Conservation (phyloP, 352 stramenopile species). For the Globisporangium splendens region DNA sequence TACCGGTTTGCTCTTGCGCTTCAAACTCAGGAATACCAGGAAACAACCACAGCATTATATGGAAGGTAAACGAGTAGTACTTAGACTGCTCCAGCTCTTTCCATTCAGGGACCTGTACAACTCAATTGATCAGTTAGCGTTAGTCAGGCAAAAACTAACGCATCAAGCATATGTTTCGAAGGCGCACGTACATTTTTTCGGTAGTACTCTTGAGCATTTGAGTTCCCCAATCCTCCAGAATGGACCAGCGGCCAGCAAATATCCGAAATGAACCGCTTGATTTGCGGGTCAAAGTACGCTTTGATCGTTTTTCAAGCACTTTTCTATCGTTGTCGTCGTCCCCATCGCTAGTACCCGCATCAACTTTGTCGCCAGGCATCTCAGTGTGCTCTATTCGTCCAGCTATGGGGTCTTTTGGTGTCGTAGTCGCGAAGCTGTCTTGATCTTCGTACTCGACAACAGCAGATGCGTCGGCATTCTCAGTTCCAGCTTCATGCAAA, state of each 20-base stretch:
- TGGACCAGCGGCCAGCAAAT: slow-evolving; percentile 47
- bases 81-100: slow-evolving; percentile 38
- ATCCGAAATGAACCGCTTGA: slow-evolving; percentile 38
- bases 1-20: slow-evolving; percentile 30
- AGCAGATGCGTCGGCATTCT: background rate
- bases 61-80: slow-evolving; percentile 45
- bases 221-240: slow-evolving; percentile 17
- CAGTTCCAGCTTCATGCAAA: slow-evolving; percentile 2
- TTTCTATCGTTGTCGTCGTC: background rate
- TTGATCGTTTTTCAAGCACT: slow-evolving; percentile 18
- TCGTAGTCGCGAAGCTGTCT: background rate
- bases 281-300: slow-evolving; percentile 35
- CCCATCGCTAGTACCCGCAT: too few relatives aligned
- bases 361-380: background rate
- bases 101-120: slow-evolving; percentile 24
- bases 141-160: too few relatives aligned
- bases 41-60: slow-evolving; percentile 48
- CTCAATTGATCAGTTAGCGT: background rate
- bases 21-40: slow-evolving; percentile 40
- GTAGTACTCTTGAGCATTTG: background rate
- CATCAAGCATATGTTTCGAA: too few relatives aligned
- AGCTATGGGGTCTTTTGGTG: background rate
- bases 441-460: background rate
- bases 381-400: background rate
- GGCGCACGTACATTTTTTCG: background rate